Base-by-base conservation (phyloP, 225 moss, liverwort and hornwort species). In the Pseudoscleropodium purum region DNA sequence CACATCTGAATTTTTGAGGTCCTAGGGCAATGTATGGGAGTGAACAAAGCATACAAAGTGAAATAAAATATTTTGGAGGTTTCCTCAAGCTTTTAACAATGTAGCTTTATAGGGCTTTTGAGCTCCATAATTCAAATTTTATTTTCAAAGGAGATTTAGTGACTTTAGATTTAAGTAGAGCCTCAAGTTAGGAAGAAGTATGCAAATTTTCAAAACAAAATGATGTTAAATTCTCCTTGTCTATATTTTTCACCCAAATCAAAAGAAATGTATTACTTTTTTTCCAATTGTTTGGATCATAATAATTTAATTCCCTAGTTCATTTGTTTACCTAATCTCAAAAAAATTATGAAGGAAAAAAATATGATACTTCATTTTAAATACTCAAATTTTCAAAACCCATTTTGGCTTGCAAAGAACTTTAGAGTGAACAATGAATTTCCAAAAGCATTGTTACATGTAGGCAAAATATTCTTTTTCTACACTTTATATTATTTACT, bases 31-130 rank as follows among this genome's bases (percentile, higher is more conserved):
- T 73, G 8, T 5, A 74, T 45, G 30, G 30, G 18, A 17, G 30
- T 47, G 6, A 47, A 18, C 11, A 75, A 47, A 18, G 74, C 17
- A 0, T 74, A 0, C 45, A 74, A 74, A 73, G 29, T 45, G 3
- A 5, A 30, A 30, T 9, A 47, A 30, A 74, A 18, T 47, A 17
- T 5, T 47, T 30, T 74, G 1, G 30, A 29, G 9, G 6, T 45
- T 1, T 30, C 0, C 4, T 47, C 0, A 1, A 1, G 21, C 3
- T 51, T 49, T 21, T 43, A 11, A 49, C 7, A 75, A 18, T 33
- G 20, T 75, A 1, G 4, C 31, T 30, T 47, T 18, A 4, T 12
- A 11, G 4, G 10, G 7, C 19, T 75, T 75, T 75, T 49, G 33
- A 76, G 5, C 0, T 1, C 11, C 0, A 19, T 31, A 4, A 75